These are phyloP conservation scores for Paramecium bursaria DNA, from an alignment of 73 alveolate genomes.

Conservation along the genomic window DNA sequence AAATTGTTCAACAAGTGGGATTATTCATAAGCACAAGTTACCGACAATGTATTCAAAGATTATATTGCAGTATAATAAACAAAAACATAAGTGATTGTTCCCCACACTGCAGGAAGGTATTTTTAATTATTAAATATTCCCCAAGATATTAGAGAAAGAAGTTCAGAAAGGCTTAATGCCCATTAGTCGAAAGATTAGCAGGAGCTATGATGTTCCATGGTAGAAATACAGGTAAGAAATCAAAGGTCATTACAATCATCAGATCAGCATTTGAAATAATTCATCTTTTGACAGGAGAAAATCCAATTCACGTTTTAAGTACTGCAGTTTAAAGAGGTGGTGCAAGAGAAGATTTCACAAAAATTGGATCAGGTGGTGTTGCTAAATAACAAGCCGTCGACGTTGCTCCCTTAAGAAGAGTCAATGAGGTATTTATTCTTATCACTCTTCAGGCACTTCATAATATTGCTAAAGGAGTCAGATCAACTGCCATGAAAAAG, in stretches of 20 bases:
- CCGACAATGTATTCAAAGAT: conserved; percentile 87
- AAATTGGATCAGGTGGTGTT: conserved; percentile 99
- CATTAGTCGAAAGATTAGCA: conserved; percentile 97
- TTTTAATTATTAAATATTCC: neutral
- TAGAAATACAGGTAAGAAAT: conserved; percentile 99
- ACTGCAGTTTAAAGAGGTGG: conserved; percentile 98
- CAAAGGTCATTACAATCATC: conserved; percentile 96
- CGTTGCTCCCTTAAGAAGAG: conserved; percentile 99
- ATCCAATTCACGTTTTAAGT: conserved; percentile 96
- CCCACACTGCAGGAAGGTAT: conserved; percentile 98
- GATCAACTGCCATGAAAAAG: conserved; percentile 97
- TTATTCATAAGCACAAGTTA: conserved; percentile 82
- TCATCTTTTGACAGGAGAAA: conserved; percentile 95
- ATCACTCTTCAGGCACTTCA: conserved; percentile 83
- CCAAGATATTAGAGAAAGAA: conserved; percentile 91
- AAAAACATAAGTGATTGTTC: conserved; percentile 89
- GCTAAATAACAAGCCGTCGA: conserved; percentile 99
- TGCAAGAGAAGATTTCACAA: conserved; percentile 99
- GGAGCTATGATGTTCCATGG: conserved; percentile 98
- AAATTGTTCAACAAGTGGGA: conserved; percentile 96
- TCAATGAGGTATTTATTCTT: conserved; percentile 75
- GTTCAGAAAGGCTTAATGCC: conserved; percentile 99
- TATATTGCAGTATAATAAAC: conserved; percentile 84
- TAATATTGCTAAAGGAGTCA: conserved; percentile 96
- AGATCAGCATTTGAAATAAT: conserved; percentile 98